Evolutionary conservation across 2,329 filamentous ascomycete genomes (phyloP).

Genomic region (Sporothrix protearum): DNA sequence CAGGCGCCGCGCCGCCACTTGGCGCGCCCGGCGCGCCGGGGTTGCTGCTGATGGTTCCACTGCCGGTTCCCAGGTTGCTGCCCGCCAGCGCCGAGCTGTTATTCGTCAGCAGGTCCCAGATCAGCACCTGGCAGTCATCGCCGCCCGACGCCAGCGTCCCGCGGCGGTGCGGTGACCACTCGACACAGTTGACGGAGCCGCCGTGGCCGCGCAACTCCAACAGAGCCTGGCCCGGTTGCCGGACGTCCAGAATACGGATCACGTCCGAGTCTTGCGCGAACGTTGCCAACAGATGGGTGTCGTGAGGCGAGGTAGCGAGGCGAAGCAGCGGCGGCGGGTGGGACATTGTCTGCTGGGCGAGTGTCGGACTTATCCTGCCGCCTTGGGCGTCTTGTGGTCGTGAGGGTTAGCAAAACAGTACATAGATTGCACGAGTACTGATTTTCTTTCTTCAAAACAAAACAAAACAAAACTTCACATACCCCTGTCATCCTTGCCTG

Average conservation of each 20-base stretch:
- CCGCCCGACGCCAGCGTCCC: constrained; percentile 87
- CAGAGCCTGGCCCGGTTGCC: constrained; percentile 91
- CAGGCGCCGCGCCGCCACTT: constrained; percentile 8
- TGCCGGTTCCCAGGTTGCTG: neutral
- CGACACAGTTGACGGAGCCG: constrained; percentile 82
- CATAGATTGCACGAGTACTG: too few species aligned
- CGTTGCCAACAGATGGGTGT: constrained; percentile 92
- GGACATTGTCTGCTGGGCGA: constrained; percentile 72
- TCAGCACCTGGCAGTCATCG: constrained; percentile 84
- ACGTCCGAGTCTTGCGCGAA: constrained; percentile 91
- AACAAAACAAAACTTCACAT: too few species aligned
- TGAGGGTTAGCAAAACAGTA: neutral
- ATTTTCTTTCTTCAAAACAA: too few species aligned
- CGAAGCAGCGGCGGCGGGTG: constrained; percentile 75
- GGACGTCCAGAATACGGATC: constrained; percentile 91
- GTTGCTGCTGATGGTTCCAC: constrained; percentile 23
- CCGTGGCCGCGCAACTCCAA: constrained; percentile 88
- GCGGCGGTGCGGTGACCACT: constrained; percentile 82
- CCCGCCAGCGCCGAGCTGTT: constrained; percentile 35
- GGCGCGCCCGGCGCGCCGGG: neutral
- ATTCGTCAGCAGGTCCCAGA: constrained; percentile 87
- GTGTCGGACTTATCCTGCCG: constrained; percentile 67
- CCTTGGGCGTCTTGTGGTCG: constrained; percentile 52
- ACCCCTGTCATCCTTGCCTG: constrained; percentile 77
- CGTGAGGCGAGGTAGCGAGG: constrained; percentile 86